Evolutionary conservation across 1,284 basidiomycete species (phyloP).

Genomic region (Cutaneotrichosporon sp.): DNA sequence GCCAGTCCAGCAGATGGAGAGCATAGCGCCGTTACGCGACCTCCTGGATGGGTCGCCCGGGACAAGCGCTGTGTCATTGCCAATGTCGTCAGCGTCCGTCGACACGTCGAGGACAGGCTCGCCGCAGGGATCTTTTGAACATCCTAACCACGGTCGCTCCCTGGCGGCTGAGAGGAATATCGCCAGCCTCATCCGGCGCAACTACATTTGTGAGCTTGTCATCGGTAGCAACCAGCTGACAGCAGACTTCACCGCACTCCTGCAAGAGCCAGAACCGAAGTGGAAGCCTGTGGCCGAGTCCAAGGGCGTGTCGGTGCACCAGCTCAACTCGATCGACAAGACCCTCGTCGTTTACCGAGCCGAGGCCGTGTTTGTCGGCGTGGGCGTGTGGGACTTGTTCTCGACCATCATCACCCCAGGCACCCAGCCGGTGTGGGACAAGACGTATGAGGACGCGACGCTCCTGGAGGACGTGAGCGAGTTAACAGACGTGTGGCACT

Average conservation of each 20-base stretch:
- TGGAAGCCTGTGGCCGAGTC: conserved; percentile 84
- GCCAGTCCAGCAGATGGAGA: conserved; percentile 58
- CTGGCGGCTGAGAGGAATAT: conserved; percentile 73
- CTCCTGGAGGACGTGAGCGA: conserved; percentile 90
- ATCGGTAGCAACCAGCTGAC: too few species aligned
- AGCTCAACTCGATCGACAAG: conserved; percentile 96
- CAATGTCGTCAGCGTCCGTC: conserved; percentile 36
- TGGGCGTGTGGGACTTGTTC: conserved; percentile 96
- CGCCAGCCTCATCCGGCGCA: conserved; percentile 78
- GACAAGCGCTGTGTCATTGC: conserved; percentile 43
- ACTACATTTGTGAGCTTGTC: conserved; percentile 73
- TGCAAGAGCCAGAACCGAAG: conserved; percentile 98
- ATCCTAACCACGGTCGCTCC: conserved; percentile 57
- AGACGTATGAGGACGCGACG: conserved; percentile 77
- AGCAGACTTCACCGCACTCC: conserved; percentile 82
- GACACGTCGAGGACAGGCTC: conserved; percentile 25
- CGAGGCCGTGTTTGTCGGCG: conserved; percentile 95
- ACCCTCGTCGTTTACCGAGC: conserved; percentile 95
- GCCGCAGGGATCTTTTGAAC: conserved; percentile 23
- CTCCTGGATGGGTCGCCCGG: conserved; percentile 47
- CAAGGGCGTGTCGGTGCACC: conserved; percentile 87
- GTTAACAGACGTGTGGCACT: conserved; percentile 88
- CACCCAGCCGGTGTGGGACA: conserved; percentile 84
- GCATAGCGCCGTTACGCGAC: conserved; percentile 17
- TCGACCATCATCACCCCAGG: conserved; percentile 82